Evolutionary conservation across 164 flowering plant genomes (phyloP).

Genomic region (Aristolochia contorta): DNA sequence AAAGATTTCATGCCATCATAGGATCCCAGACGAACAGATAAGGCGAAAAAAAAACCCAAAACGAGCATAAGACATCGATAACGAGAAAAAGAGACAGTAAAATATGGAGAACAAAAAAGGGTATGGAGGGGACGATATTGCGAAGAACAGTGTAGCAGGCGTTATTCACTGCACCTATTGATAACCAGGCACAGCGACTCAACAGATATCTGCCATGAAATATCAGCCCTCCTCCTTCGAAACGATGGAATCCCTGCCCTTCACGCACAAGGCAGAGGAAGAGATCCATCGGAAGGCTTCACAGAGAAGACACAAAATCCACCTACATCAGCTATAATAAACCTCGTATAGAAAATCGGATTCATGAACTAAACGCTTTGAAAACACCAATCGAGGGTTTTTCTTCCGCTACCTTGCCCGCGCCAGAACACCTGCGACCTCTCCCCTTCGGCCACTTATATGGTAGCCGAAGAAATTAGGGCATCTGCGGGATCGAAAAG

Average conservation of each 20-base stretch:
- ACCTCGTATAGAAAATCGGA: too few relatives aligned
- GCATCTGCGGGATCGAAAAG: too few relatives aligned
- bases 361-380: too few relatives aligned
- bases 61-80: neutral
- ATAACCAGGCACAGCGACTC: neutral
- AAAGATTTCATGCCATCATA: neutral
- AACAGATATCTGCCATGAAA: neutral
- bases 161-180: neutral
- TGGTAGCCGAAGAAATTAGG: too few relatives aligned
- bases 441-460: too few relatives aligned
- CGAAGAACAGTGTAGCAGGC: neutral
- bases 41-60: neutral
- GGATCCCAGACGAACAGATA: neutral
- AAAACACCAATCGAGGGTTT: too few relatives aligned
- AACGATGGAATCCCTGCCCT: neutral
- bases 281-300: conserved; percentile 2
- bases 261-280: neutral
- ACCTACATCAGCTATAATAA: neutral
- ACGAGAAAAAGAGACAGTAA: neutral
- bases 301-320: neutral
- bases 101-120: neutral
- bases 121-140: neutral
- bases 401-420: too few relatives aligned
- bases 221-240: neutral
- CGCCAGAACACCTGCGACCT: too few relatives aligned